Conservation (phyloP, 345 rosid species). For the Garcia nutans region DNA sequence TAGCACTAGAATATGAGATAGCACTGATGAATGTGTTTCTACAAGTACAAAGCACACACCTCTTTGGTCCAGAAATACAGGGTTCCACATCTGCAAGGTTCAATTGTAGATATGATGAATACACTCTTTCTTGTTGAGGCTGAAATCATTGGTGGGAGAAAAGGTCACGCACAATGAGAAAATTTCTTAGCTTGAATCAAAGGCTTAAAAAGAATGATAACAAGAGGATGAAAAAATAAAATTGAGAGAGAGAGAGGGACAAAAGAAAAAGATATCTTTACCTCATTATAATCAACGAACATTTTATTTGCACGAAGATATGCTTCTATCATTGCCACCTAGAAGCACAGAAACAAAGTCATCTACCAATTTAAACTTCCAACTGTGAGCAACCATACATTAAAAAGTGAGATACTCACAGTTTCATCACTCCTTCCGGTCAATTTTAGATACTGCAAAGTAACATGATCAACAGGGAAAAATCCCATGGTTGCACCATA, state of each 20-base stretch:
- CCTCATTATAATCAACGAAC: slow-evolving; percentile 95
- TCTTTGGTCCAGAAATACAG: slow-evolving; percentile 95
- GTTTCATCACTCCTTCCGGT: slow-evolving; percentile 98
- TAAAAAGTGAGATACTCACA: slow-evolving; percentile 43
- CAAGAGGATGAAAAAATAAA: background rate
- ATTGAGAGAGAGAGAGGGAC: background rate
- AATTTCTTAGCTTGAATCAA: slow-evolving; percentile 1
- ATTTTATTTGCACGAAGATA: slow-evolving; percentile 94
- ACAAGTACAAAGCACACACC: slow-evolving; percentile 43
- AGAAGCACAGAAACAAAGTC: slow-evolving; percentile 15
- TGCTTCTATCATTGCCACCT: slow-evolving; percentile 93
- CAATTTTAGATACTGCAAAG: slow-evolving; percentile 86
- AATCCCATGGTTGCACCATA: slow-evolving; percentile 99
- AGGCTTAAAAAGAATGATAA: background rate
- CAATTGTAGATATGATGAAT: slow-evolving; percentile 82
- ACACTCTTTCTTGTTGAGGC: slow-evolving; percentile 79
- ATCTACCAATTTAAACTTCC: slow-evolving; percentile 13
- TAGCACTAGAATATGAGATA: background rate
- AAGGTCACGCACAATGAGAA: slow-evolving; percentile 14
- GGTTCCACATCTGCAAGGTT: slow-evolving; percentile 83
- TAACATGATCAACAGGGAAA: slow-evolving; percentile 98
- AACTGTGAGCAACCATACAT: slow-evolving; percentile 13
- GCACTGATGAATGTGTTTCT: background rate
- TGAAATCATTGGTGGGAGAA: slow-evolving; percentile 30
- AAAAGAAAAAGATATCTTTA: slow-evolving; percentile 22